Conservation (phyloP, 768 basidiomycete genomes). For the Leccinum rimulosum region DNA sequence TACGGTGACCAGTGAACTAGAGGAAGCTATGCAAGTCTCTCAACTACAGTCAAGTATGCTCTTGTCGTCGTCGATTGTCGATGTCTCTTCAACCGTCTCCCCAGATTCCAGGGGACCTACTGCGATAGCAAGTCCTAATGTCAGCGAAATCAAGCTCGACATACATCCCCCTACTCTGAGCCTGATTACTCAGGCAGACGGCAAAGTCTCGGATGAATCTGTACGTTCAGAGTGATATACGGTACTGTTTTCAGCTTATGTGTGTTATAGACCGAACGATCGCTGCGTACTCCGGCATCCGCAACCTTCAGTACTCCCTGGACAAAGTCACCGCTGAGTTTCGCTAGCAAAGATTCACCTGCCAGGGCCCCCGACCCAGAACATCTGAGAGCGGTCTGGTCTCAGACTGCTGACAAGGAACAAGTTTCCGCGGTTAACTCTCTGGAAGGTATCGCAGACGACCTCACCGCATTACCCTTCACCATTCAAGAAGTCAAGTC, state of each 20-base stretch:
- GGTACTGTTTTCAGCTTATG: conserved; percentile 11
- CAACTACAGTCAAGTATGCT: conserved; percentile 23
- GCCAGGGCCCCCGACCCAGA: conserved; percentile 76
- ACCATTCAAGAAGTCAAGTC: conserved; percentile 84
- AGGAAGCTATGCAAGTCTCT: conserved; percentile 26
- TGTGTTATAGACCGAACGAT: conserved; percentile 38
- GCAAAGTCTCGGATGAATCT: conserved; percentile 52
- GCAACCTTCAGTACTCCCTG: conserved; percentile 43
- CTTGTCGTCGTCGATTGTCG: conserved; percentile 22
- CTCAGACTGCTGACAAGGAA: conserved; percentile 71
- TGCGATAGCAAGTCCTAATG: conserved; percentile 7
- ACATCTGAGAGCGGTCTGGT: conserved; percentile 83
- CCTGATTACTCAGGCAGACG: conserved; percentile 38
- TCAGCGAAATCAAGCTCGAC: conserved; percentile 8
- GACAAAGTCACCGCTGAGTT: conserved; percentile 49
- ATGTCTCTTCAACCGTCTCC: conserved; percentile 3
- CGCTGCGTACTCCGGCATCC: conserved; percentile 47
- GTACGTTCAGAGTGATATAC: conserved; percentile 36
- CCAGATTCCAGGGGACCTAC: conserved; percentile 8
- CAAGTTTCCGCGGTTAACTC: conserved; percentile 71
- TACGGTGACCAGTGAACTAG: conserved; percentile 77
- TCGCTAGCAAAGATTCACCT: conserved; percentile 65
- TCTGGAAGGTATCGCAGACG: conserved; percentile 79
- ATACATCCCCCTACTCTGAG: conserved; percentile 17
- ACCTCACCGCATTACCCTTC: conserved; percentile 75